Percentiles rank a stretch among this genome's conserved stretches.
Conservation (phyloP, 202 grass and related monocot species). For the Zizania palustris region DNA sequence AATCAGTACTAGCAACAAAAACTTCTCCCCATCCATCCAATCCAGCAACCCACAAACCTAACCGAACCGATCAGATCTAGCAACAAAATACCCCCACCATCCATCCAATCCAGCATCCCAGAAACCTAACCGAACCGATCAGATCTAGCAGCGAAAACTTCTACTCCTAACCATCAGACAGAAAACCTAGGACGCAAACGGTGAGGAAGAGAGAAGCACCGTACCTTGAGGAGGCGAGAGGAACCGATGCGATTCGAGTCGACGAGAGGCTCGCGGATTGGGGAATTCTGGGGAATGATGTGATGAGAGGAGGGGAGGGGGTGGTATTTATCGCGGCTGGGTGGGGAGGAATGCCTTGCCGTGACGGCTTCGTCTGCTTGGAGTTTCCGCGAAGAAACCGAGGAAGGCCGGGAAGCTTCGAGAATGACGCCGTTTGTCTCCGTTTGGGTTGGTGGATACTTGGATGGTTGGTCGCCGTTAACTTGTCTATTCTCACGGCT, state of each 20-base stretch:
- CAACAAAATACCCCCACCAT: too few relatives aligned
- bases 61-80: too few relatives aligned
- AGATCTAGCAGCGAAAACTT: too few relatives aligned
- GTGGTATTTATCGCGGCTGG: slow-evolving; percentile 32
- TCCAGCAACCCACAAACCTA: too few relatives aligned
- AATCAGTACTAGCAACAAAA: too few relatives aligned
- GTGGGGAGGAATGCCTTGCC: not conserved
- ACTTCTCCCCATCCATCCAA: too few relatives aligned
- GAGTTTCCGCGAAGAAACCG: not conserved
- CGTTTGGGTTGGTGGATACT: not conserved
- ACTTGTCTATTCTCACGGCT: too few relatives aligned
- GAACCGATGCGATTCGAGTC: not conserved
- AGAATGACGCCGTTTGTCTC: not conserved
- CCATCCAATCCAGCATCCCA: not conserved
- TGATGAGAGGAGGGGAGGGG: not conserved
- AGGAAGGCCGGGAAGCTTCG: too few relatives aligned
- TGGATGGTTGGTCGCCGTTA: not conserved
- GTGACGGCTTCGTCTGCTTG: slow-evolving; percentile 24
- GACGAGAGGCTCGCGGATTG: not conserved
- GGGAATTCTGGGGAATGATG: not conserved
- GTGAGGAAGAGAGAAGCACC: not conserved
- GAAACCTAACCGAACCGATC: too few relatives aligned
- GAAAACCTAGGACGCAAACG: too few relatives aligned
- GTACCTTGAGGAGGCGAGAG: slow-evolving; percentile 35
- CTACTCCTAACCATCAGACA: too few relatives aligned